phyloP scores from a whole-genome alignment of 2,329 filamentous ascomycete species.

The Plectosphaerella cucumerina region DNA sequence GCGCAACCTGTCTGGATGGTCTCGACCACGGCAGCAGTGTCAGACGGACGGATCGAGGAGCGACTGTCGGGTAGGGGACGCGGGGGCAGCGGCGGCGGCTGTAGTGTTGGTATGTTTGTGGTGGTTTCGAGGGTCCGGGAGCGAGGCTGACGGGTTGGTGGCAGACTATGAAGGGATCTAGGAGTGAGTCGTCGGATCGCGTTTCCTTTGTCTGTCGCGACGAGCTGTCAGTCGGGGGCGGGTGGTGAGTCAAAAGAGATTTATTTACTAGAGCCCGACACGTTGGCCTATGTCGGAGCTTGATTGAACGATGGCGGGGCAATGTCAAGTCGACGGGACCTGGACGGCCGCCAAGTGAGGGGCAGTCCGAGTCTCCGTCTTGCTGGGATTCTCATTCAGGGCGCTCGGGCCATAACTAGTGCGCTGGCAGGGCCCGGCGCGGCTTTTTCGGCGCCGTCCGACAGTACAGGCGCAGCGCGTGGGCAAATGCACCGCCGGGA shows the following conservation, averaged over 20 bases:
- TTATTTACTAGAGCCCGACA: conserved; percentile 3
- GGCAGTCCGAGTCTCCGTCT: background rate
- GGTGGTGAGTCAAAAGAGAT: background rate
- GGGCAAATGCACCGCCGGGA: no score
- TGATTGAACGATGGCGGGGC: conserved; percentile 14
- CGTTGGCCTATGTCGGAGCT: conserved; percentile 16
- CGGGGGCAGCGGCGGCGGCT: background rate
- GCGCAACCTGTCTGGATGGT: background rate
- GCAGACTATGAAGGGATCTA: background rate
- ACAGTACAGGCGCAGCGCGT: no score
- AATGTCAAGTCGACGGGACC: background rate
- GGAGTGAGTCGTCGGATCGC: background rate
- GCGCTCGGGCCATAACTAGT: no score
- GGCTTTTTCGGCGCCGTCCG: no score
- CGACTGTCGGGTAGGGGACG: background rate
- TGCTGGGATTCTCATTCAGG: background rate
- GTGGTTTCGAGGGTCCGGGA: background rate
- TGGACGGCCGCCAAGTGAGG: background rate
- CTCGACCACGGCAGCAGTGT: no score
- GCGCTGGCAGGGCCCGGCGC: no score
- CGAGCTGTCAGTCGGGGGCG: background rate
- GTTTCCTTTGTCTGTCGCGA: background rate
- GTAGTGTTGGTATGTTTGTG: background rate
- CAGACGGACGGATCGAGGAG: background rate
- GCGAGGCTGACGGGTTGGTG: background rate